Conservation (phyloP, 225 moss, liverwort and hornwort species). For the Climacium dendroides region DNA sequence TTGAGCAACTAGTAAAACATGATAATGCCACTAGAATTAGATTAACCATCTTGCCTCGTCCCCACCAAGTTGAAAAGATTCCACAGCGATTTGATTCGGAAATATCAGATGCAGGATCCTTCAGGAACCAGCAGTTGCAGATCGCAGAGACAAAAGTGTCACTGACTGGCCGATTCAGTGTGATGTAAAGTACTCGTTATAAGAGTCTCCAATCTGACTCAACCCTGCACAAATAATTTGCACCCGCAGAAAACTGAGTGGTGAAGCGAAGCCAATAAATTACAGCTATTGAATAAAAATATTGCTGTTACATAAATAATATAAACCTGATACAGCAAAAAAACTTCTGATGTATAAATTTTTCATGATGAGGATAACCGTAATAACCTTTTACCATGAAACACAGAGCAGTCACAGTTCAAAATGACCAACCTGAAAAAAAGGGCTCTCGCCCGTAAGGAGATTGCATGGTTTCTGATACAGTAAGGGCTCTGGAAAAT, state of each 20-base stretch:
- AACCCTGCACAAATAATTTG: conserved; percentile 2
- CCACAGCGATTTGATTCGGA: background rate
- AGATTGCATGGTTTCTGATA: background rate
- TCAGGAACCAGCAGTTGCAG: background rate
- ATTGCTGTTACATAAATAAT: background rate
- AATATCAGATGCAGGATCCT: background rate
- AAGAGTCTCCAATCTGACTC: background rate
- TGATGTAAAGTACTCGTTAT: background rate
- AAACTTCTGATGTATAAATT: background rate
- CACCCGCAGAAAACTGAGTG: background rate
- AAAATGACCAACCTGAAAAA: conserved; percentile 2
- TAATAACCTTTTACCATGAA: background rate
- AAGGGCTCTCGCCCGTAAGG: background rate
- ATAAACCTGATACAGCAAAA: background rate
- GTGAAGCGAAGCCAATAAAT: background rate
- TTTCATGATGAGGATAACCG: background rate
- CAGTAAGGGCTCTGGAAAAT: background rate
- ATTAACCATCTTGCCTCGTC: background rate
- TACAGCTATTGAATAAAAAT: background rate
- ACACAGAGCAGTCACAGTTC: background rate
- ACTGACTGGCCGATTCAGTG: background rate
- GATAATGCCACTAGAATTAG: background rate
- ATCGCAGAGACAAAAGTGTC: background rate
- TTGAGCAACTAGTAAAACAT: background rate
- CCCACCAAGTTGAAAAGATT: background rate